Evolutionary conservation across 176 grass and related monocot genomes (phyloP).

Genomic region (Canna indica): DNA sequence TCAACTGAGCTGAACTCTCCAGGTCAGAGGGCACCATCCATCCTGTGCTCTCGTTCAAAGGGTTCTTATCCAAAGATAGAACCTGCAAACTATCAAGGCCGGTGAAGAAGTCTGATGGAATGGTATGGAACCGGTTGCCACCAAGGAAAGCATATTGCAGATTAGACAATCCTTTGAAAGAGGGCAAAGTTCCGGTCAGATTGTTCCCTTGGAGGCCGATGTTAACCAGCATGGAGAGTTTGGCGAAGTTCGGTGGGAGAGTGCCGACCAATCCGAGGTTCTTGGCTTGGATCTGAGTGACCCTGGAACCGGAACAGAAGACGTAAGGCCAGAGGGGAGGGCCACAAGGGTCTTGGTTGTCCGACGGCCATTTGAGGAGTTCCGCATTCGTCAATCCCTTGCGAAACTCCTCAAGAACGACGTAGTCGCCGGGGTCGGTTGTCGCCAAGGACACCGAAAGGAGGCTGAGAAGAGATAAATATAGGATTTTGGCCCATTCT

Average conservation of each 20-base stretch:
- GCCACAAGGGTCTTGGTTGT: conserved; percentile 39
- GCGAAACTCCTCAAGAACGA: conserved; percentile 37
- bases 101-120: conserved; percentile 11
- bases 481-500: neutral
- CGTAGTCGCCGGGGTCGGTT: conserved; percentile 42
- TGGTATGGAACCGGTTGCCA: conserved; percentile 10
- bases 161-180: conserved; percentile 10
- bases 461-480: neutral
- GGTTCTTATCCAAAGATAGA: conserved; percentile 23
- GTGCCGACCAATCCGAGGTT: neutral
- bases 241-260: neutral
- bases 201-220: conserved; percentile 18
- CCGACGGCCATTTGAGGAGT: conserved; percentile 37
- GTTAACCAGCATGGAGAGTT: conserved; percentile 9
- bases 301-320: conserved; percentile 12
- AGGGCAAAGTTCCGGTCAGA: neutral
- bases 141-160: conserved; percentile 5
- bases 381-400: conserved; percentile 38
- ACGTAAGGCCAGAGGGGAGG: conserved; percentile 44
- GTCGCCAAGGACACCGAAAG: neutral
- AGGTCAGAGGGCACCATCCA: conserved; percentile 39
- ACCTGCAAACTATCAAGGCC: conserved; percentile 11
- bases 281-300: conserved; percentile 9
- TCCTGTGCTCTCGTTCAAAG: conserved; percentile 33
- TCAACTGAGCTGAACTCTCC: conserved; percentile 33